phyloP scores from a whole-genome alignment of 768 basidiomycete species.

The Trametes cingulata region DNA sequence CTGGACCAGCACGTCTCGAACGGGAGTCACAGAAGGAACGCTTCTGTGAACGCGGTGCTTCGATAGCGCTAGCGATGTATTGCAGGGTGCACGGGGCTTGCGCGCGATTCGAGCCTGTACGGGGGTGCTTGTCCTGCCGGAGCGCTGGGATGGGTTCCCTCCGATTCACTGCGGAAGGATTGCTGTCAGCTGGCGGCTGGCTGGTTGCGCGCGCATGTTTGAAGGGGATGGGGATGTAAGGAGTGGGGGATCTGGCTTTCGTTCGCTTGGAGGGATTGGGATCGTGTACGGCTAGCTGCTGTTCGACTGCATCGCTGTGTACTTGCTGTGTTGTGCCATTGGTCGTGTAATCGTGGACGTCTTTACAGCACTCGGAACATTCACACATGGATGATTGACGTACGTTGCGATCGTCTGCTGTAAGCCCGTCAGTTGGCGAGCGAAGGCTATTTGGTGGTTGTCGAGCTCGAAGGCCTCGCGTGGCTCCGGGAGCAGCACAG shows the following conservation, averaged over 20 bases:
- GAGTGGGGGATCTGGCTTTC: background rate
- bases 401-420: background rate
- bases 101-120: background rate
- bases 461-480: no score
- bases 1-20: conserved; percentile 35
- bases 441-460: no score
- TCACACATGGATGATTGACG: background rate
- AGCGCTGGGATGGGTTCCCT: background rate
- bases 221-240: background rate
- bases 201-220: background rate
- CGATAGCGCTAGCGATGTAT: conserved; percentile 16
- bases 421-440: background rate
- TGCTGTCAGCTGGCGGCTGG: background rate
- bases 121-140: background rate
- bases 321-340: conserved; percentile 25
- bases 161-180: background rate
- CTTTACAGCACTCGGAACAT: background rate
- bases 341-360: conserved; percentile 4
- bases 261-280: background rate
- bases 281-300: conserved; percentile 12
- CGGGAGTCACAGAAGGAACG: conserved; percentile 43
- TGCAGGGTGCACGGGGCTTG: background rate
- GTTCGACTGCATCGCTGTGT: conserved; percentile 19
- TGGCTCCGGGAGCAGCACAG: background rate
- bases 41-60: conserved; percentile 36